Conservation (phyloP, 768 basidiomycete genomes). For the Strobilomyces dryophilus region DNA sequence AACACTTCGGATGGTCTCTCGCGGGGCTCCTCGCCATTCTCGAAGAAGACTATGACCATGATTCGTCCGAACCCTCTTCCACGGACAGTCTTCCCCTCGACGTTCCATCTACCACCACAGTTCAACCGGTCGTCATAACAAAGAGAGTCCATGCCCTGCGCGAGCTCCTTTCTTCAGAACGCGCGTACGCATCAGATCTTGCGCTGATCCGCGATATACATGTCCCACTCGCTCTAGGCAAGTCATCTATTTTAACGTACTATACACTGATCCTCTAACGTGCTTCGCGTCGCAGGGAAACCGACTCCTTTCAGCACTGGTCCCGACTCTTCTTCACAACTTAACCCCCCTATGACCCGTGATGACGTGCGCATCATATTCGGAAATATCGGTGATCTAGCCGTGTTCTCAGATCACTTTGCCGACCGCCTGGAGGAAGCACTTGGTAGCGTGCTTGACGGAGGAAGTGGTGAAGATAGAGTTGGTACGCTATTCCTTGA, state of each 20-base stretch:
- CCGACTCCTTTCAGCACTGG: constrained; percentile 41
- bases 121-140: constrained; percentile 38
- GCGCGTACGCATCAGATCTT: constrained; percentile 81
- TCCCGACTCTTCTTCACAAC: constrained; percentile 46
- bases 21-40: constrained; percentile 28
- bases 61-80: constrained; percentile 23
- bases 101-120: constrained; percentile 18
- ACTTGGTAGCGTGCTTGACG: constrained; percentile 59
- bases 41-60: constrained; percentile 24
- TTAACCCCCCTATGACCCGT: constrained; percentile 60
- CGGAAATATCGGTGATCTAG: constrained; percentile 71
- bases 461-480: constrained; percentile 58
- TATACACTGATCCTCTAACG: constrained; percentile 8
- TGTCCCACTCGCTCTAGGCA: constrained; percentile 74
- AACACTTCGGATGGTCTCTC: constrained; percentile 31
- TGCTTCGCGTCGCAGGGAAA: constrained; percentile 31
- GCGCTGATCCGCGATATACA: constrained; percentile 74
- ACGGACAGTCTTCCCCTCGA: constrained; percentile 25
- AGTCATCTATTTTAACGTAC: constrained; percentile 21
- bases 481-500: constrained; percentile 70
- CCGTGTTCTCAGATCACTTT: constrained; percentile 64
- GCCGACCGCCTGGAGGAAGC: constrained; percentile 62
- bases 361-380: constrained; percentile 74
- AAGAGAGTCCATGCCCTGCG: constrained; percentile 77
- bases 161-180: constrained; percentile 74